Percentiles rank a stretch among this genome's conserved stretches.
Evolutionary conservation across 2,329 filamentous ascomycete genomes (phyloP).

Genomic region (Pyricularia grisea): DNA sequence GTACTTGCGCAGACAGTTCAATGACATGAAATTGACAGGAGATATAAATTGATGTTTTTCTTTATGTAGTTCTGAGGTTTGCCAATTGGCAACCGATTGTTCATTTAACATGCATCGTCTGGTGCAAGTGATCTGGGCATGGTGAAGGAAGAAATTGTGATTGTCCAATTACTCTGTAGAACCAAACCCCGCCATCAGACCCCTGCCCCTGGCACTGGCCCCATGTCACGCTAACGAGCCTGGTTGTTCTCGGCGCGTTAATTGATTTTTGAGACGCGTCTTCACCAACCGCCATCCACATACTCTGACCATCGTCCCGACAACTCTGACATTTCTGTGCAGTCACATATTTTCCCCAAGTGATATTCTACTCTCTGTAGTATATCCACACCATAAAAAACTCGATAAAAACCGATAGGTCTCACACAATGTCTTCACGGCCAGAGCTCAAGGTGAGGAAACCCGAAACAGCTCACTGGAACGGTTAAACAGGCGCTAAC

Average conservation of each 20-base stretch:
- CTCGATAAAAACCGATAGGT: background rate
- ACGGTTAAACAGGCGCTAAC: background rate
- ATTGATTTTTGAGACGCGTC: slow-evolving; percentile 11
- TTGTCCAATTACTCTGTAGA: background rate
- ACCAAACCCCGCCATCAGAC: background rate
- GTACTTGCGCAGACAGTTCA: background rate
- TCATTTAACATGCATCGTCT: background rate
- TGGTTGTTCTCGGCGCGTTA: slow-evolving; percentile 7
- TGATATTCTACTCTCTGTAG: background rate
- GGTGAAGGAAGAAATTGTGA: background rate
- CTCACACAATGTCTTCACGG: slow-evolving; percentile 55
- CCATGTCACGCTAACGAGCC: background rate
- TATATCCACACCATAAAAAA: background rate
- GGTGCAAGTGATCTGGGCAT: background rate
- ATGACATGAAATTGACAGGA: background rate
- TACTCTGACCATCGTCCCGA: background rate
- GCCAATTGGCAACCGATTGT: background rate
- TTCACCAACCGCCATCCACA: background rate
- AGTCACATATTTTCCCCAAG: too few relatives aligned
- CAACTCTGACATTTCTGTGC: background rate
- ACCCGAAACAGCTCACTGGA: background rate
- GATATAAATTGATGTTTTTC: background rate
- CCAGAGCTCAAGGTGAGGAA: slow-evolving; percentile 57
- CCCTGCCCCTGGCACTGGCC: background rate
- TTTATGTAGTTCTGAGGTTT: background rate